Conservation (phyloP, 2,329 filamentous ascomycete genomes). For the Elsinoe arachidis region DNA sequence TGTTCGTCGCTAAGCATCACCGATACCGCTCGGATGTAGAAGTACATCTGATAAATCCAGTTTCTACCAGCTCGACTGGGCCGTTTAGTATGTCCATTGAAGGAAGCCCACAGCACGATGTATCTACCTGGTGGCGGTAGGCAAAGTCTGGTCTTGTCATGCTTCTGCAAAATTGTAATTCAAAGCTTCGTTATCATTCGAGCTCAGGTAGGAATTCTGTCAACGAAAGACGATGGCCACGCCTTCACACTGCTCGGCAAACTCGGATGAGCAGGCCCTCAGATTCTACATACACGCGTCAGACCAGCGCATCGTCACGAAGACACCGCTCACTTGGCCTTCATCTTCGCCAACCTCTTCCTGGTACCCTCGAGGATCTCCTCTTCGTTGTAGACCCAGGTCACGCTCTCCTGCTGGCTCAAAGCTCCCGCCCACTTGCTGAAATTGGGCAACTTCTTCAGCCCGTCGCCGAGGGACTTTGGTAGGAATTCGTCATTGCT, state of each 20-base stretch:
- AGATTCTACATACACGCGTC: neutral
- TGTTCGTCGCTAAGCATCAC: neutral
- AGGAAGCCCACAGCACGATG: too few relatives aligned
- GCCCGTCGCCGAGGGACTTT: conserved; percentile 32
- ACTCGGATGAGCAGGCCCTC: neutral
- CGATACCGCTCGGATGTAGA: neutral
- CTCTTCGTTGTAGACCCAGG: conserved; percentile 55
- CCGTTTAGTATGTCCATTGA: too few relatives aligned
- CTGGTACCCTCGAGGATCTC: conserved; percentile 40
- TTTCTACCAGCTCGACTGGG: too few relatives aligned
- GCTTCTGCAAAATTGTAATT: too few relatives aligned
- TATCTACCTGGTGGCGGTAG: too few relatives aligned
- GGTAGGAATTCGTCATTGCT: conserved; percentile 47
- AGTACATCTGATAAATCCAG: neutral
- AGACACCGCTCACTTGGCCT: conserved; percentile 18
- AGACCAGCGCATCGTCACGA: neutral
- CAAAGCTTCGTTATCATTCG: too few relatives aligned
- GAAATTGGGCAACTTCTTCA: conserved; percentile 20
- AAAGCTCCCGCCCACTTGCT: conserved; percentile 25
- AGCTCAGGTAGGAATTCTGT: neutral
- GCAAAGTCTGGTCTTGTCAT: too few relatives aligned
- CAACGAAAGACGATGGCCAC: neutral
- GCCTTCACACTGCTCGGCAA: neutral
- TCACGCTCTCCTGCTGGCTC: conserved; percentile 49
- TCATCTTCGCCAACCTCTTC: conserved; percentile 33